Evolutionary conservation across 1,139 yeast genomes (phyloP).

Genomic region (Diutina rugosa): DNA sequence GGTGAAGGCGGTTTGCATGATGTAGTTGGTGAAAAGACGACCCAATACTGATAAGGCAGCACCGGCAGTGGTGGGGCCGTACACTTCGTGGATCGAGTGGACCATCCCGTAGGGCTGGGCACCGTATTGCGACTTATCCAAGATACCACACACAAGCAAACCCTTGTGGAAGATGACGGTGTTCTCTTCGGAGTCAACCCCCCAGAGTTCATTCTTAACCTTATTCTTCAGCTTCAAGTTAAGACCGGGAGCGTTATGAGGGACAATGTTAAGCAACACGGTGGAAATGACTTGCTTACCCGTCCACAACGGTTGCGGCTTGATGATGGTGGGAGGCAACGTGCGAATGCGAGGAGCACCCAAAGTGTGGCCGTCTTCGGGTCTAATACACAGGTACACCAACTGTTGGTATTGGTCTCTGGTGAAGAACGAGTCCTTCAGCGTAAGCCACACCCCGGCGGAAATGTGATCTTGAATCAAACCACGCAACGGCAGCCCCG

Average conservation of each 20-base stretch:
- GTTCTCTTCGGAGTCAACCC: slow-evolving; percentile 70
- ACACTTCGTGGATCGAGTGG: slow-evolving; percentile 91
- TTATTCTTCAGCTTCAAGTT: slow-evolving; percentile 76
- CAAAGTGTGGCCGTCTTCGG: slow-evolving; percentile 95
- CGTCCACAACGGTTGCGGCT: slow-evolving; percentile 93
- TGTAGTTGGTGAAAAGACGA: slow-evolving; percentile 86
- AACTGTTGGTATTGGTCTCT: slow-evolving; percentile 90
- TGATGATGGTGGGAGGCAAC: slow-evolving; percentile 77
- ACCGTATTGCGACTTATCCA: slow-evolving; percentile 97
- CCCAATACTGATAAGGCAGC: slow-evolving; percentile 83
- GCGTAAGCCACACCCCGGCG: slow-evolving; percentile 98
- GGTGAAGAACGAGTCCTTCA: slow-evolving; percentile 80
- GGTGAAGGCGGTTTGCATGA: slow-evolving; percentile 85
- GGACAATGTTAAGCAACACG: slow-evolving; percentile 76
- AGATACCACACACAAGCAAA: slow-evolving; percentile 78
- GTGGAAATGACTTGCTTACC: slow-evolving; percentile 96
- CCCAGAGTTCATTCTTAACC: slow-evolving; percentile 93
- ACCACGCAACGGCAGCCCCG: slow-evolving; percentile 97
- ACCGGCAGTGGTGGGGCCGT: slow-evolving; percentile 87
- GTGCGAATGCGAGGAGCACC: slow-evolving; percentile 51
- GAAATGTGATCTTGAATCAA: slow-evolving; percentile 97
- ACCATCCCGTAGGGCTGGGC: slow-evolving; percentile 96
- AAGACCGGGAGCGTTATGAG: slow-evolving; percentile 80
- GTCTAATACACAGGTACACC: slow-evolving; percentile 86
- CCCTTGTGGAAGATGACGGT: slow-evolving; percentile 80